Conservation (phyloP, 495 filamentous ascomycete genomes). For the Aspergillus kassunensis region DNA sequence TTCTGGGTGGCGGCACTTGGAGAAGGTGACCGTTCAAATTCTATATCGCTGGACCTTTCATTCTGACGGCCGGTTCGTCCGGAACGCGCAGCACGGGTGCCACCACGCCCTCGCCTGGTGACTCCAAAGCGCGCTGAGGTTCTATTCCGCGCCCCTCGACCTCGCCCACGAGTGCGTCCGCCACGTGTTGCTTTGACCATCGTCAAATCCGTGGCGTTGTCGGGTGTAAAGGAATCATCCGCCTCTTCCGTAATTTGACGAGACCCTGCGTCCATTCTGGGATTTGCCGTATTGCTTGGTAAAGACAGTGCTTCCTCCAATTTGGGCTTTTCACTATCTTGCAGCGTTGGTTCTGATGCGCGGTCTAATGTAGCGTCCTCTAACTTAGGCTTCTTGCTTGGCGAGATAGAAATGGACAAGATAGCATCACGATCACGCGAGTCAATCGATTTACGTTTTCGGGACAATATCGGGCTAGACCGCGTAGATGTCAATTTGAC, state of each 20-base stretch:
- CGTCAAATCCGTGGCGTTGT: conserved; percentile 14
- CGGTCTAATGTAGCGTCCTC: conserved; percentile 26
- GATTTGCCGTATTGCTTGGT: conserved; percentile 14
- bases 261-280: conserved; percentile 16
- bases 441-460: conserved; percentile 34
- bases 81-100: conserved; percentile 17
- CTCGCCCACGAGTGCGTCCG: conserved; percentile 33
- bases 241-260: conserved; percentile 23
- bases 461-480: conserved; percentile 11
- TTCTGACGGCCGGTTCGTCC: conserved; percentile 20
- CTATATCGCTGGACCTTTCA: conserved; percentile 27
- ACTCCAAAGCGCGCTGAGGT: conserved; percentile 22
- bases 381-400: conserved; percentile 30
- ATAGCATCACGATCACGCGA: conserved; percentile 19
- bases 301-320: conserved; percentile 16
- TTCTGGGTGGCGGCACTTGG: conserved; percentile 33
- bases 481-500: neutral
- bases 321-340: conserved; percentile 21
- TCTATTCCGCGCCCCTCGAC: conserved; percentile 35
- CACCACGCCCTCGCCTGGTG: conserved; percentile 22
- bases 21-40: conserved; percentile 34
- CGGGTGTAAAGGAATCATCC: conserved; percentile 15
- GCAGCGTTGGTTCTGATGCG: conserved; percentile 18
- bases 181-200: conserved; percentile 32
- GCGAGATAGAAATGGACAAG: conserved; percentile 10